Conservation (phyloP, 1,284 basidiomycete genomes). For the Cutaneotrichosporon arboriforme region DNA sequence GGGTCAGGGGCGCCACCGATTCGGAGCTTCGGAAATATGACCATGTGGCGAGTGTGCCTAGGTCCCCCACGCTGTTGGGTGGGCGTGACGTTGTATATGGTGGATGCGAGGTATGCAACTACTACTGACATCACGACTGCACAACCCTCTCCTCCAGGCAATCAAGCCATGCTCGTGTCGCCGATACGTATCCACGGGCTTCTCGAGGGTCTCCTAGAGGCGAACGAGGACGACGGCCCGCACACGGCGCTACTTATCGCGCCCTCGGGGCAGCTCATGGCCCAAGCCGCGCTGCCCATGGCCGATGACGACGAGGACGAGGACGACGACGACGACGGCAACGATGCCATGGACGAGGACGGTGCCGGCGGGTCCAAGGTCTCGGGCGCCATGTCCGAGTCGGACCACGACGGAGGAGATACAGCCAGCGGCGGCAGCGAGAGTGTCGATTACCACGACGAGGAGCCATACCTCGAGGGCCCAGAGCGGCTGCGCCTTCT, state of each 20-base stretch:
- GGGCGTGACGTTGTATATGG: too few species aligned
- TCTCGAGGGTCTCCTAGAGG: slow-evolving; percentile 9
- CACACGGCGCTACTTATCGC: slow-evolving; percentile 33
- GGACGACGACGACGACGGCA: slow-evolving; percentile 5
- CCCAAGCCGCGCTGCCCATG: slow-evolving; percentile 15
- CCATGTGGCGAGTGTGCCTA: neutral
- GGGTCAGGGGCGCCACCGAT: too few species aligned
- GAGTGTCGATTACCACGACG: slow-evolving; percentile 10
- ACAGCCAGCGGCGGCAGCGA: slow-evolving; percentile 3
- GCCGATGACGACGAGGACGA: slow-evolving; percentile 10
- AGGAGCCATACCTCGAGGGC: slow-evolving; percentile 33
- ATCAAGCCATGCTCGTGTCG: slow-evolving; percentile 19
- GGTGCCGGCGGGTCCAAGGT: slow-evolving; percentile 1
- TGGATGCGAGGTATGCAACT: too few species aligned
- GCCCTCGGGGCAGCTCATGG: slow-evolving; percentile 28
- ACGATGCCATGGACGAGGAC: neutral
- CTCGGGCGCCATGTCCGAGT: neutral
- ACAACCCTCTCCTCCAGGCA: neutral
- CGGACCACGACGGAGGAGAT: slow-evolving; percentile 13
- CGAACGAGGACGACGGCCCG: slow-evolving; percentile 14
- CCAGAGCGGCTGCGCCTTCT: slow-evolving; percentile 36
- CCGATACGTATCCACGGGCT: slow-evolving; percentile 14
- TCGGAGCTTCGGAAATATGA: neutral
- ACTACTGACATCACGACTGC: too few species aligned
- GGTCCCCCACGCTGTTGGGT: neutral